Evolutionary conservation across 78 protist species (phyloP).

Genomic region (Pelomyxa schiedti): DNA sequence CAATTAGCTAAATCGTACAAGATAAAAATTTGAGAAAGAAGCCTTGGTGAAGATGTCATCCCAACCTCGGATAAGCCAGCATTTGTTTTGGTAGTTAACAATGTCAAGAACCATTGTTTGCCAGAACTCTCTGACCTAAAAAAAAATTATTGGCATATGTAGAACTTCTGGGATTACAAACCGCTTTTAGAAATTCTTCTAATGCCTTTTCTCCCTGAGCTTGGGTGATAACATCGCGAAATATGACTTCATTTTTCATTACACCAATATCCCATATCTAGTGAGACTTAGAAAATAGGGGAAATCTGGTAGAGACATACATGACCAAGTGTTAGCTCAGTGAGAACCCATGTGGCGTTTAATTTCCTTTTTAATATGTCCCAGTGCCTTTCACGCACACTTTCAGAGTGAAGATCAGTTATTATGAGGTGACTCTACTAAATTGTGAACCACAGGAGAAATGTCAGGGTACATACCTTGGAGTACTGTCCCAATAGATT

Average conservation of each 20-base stretch:
- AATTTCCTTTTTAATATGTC: conserved; percentile 40
- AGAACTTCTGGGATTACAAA: too few relatives aligned
- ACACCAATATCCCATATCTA: conserved; percentile 73
- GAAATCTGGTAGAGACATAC: too few relatives aligned
- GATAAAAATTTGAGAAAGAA: conserved; percentile 61
- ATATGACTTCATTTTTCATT: conserved; percentile 39
- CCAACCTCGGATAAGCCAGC: conserved; percentile 81
- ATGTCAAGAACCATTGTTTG: conserved; percentile 57
- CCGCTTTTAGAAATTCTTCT: conserved; percentile 87
- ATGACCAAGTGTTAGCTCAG: conserved; percentile 70
- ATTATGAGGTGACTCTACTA: conserved; percentile 6
- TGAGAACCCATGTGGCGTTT: conserved; percentile 32
- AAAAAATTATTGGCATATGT: too few relatives aligned
- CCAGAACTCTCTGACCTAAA: conserved; percentile 79
- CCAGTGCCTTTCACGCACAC: conserved; percentile 85
- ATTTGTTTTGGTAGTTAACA: conserved; percentile 62
- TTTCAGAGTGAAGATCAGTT: conserved; percentile 64
- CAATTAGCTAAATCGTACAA: too few relatives aligned
- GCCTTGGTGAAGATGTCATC: conserved; percentile 79
- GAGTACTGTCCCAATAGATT: conserved; percentile 21
- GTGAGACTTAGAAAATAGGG: too few relatives aligned
- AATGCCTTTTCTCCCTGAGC: conserved; percentile 96
- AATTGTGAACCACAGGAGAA: background rate
- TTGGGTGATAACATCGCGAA: conserved; percentile 64
- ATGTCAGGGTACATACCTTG: conserved; percentile 41